Evolutionary conservation across 1,284 basidiomycete genomes (phyloP), one percentile per base, ranked within the genome.

Genomic region (Pholiota adiposa): DNA sequence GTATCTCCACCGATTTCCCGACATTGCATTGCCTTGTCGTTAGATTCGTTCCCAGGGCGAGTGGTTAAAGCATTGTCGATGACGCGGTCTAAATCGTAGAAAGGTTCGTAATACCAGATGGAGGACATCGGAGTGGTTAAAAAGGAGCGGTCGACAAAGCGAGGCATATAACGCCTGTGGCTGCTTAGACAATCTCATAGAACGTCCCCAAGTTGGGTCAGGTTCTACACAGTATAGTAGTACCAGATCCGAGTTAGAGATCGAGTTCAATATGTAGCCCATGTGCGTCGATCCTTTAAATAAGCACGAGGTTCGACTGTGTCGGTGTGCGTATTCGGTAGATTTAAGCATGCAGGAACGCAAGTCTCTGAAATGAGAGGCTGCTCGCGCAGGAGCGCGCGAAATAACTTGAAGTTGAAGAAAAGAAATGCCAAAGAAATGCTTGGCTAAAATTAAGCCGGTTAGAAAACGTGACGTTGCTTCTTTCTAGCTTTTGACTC

Each of bases 11-110:
- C 36, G 4, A 38, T 4, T 38, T 7, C 36, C 29, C 29, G 29
- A 11, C 14, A 12, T 12, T 38, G 43, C 43, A 31, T 5, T 31
- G 29, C 29, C 29, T 31, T 11, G 25, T 43, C 51, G n/a, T 51
- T 16, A 44, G 25, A 12, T 25, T 23, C 19, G 18, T 19, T 38
- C 27, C 31, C 36, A 12, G 19, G 33, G 54, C 65, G 63, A n/a
- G 61, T 18, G 38, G 52, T 43, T 51, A 68, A 62, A 3, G 64
- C 61, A 4, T 71, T 64, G 48, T 71, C 66, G 54, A 69, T 56
- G 33, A 70, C 34, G 55, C 69, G 69, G 55, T 71, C 70, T 53
- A 71, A 63, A 56, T 70, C 69, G 62, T 65, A 63, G 63, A 67
- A 69, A n/a, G 69, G 70, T 38, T 70, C 68, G 68, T 69, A 69